A percentile compares a stretch with the other conserved stretches of the same genome.
Conservation (phyloP, 1,139 yeast genomes). For the Candida buenavistaensis region DNA sequence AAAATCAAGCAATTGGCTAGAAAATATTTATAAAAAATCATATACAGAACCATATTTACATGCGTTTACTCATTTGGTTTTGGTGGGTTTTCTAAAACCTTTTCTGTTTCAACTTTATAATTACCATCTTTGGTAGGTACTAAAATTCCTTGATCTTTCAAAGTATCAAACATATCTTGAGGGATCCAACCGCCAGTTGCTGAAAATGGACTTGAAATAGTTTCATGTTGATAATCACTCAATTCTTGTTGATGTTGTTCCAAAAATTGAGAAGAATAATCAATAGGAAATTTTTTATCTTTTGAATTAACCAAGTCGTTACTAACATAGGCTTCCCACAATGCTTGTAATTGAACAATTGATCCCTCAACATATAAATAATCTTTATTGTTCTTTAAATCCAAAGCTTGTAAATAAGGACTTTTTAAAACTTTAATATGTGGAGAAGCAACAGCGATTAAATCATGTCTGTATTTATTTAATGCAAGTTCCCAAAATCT, state of each 20-base stretch:
- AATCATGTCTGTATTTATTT: slow-evolving; percentile 60
- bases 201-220: slow-evolving; percentile 75
- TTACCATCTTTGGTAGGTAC: slow-evolving; percentile 37
- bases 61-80: slow-evolving; percentile 3
- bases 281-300: slow-evolving; percentile 56
- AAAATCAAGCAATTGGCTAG: slow-evolving; percentile 71
- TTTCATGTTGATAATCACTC: slow-evolving; percentile 65
- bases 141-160: slow-evolving; percentile 67
- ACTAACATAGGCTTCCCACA: slow-evolving; percentile 71
- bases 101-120: slow-evolving; percentile 39
- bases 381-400: slow-evolving; percentile 62
- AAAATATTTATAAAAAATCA: slow-evolving; percentile 56
- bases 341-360: slow-evolving; percentile 68
- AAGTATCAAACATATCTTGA: slow-evolving; percentile 79
- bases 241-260: slow-evolving; percentile 58
- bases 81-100: slow-evolving; percentile 28
- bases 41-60: neutral
- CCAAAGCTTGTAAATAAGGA: slow-evolving; percentile 66
- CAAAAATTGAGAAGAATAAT: slow-evolving; percentile 54
- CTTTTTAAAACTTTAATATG: slow-evolving; percentile 67
- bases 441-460: slow-evolving; percentile 79
- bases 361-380: slow-evolving; percentile 66
- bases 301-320: slow-evolving; percentile 55
- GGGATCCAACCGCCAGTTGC: slow-evolving; percentile 97
- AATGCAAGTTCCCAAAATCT: slow-evolving; percentile 80